These are phyloP conservation scores for Picochlorum sp. DNA, from an alignment of 139 green algal species.

Conservation along the genomic window DNA sequence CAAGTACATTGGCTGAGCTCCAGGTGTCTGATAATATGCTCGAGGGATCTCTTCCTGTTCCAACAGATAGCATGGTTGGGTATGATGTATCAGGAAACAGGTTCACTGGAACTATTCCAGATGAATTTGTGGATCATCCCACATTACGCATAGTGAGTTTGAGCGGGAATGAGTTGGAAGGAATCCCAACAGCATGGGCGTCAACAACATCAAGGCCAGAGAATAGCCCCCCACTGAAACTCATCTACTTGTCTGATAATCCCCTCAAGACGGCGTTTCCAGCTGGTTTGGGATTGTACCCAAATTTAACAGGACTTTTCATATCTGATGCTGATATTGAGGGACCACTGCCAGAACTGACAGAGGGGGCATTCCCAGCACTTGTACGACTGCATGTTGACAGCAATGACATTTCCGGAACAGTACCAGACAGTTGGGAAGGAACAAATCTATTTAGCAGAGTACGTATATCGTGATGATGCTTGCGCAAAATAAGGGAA, in stretches of 20 bases:
- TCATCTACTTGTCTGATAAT: conserved; percentile 4
- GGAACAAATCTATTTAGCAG: conserved; percentile 1
- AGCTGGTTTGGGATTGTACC: conserved; percentile 1
- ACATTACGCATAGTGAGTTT: neutral
- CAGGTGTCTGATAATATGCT: conserved; percentile 3
- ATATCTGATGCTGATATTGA: neutral
- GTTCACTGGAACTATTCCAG: conserved; percentile 4
- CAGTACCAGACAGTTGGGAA: conserved; percentile 11
- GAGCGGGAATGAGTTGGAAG: neutral
- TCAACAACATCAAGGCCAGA: neutral
- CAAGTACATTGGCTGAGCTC: conserved; percentile 2
- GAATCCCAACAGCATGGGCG: neutral
- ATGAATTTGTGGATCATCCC: conserved; percentile 1
- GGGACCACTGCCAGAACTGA: conserved; percentile 7
- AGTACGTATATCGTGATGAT: neutral
- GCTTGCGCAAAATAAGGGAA: neutral
- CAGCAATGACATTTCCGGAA: conserved; percentile 4
- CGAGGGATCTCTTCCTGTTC: neutral
- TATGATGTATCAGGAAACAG: conserved; percentile 5
- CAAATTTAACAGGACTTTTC: neutral
- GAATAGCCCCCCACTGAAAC: neutral
- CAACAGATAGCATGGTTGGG: neutral
- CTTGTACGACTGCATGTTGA: conserved; percentile 4
- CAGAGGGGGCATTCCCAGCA: neutral
- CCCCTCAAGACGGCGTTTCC: neutral